Evolutionary conservation across 257 asterid species (phyloP), one percentile per base, ranked within the genome.

Genomic region (Vinca minor): DNA sequence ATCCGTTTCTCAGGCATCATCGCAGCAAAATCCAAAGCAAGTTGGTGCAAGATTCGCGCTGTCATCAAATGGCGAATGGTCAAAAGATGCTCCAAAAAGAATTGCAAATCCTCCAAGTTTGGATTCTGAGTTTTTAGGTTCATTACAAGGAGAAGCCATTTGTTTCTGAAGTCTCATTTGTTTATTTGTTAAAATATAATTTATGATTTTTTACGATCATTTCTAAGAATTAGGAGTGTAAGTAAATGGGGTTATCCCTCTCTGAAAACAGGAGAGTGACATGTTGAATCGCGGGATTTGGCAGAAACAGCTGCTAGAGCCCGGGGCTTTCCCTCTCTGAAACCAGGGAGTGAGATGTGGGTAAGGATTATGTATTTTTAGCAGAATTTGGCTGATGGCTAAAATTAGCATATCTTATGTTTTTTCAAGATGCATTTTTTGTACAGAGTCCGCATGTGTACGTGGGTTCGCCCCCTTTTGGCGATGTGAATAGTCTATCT

Each of bases 41-140:
- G 84, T 55, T 88, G 95, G 98, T 83, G 94, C 80, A 88, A 85
- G 77, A 79, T 91, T 56, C 76, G 85, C 3, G 95, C 95, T 1
- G 91, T 79, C 71, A 79, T 91, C 12, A 88, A 84, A 78, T 88
- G 91, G 93, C 67, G 73, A 54, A 89, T 87, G 71, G 77, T 85
- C 83, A 83, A 46, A 77, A 64, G 80, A 81, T 65, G 87, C 84
- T 59, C 84, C 80, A 10, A 77, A 78, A 75, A 81, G 77, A 41
- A 70, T 63, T 77, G 68, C 59, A 74, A 64, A 53, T 47, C 62
- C 70, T 63, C 69, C 50, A 48, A 77, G 64, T 53, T 28, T 26
- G 59, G 54, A 59, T 71, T 59, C 28, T 48, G 55, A 59, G 23
- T 21, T n/a, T 32, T 32, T 28, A 13, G n/a, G 11, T 39, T 14